These are phyloP conservation scores for Peniophora sp. DNA, from an alignment of 1,284 basidiomycete genomes.

Conservation along the genomic window DNA sequence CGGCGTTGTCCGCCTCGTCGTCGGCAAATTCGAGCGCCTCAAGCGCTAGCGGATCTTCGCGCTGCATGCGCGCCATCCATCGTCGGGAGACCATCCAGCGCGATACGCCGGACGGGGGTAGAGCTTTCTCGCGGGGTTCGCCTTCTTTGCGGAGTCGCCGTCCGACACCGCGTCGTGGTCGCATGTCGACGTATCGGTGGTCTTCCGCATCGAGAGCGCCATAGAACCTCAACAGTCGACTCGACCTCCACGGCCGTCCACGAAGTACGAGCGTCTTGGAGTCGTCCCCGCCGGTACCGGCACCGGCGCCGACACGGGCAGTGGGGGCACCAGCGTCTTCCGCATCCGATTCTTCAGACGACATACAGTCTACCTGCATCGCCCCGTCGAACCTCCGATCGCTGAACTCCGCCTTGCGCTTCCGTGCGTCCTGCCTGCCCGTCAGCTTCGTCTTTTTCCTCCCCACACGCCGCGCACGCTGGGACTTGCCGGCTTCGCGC, in stretches of 20 bases:
- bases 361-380: constrained; percentile 67
- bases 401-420: constrained; percentile 41
- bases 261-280: constrained; percentile 30
- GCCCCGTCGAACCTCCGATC: constrained; percentile 61
- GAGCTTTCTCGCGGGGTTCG: constrained; percentile 43
- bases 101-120: constrained; percentile 56
- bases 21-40: constrained; percentile 33
- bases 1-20: constrained; percentile 36
- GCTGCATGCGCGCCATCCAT: constrained; percentile 40
- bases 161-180: constrained; percentile 48
- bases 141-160: constrained; percentile 49
- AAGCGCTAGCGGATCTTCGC: constrained; percentile 36
- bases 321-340: constrained; percentile 30
- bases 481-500: constrained; percentile 51
- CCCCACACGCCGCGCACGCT: constrained; percentile 46
- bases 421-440: constrained; percentile 49
- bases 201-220: constrained; percentile 52
- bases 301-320: no score
- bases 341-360: constrained; percentile 61
- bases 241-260: constrained; percentile 56
- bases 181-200: constrained; percentile 30
- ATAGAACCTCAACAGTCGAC: constrained; percentile 49
- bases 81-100: constrained; percentile 70
- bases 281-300: no score
- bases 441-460: constrained; percentile 67